Percentiles rank a stretch among this genome's conserved stretches.
phyloP scores from a whole-genome alignment of 106 monocot genomes.

The Iris macrosiphon region DNA sequence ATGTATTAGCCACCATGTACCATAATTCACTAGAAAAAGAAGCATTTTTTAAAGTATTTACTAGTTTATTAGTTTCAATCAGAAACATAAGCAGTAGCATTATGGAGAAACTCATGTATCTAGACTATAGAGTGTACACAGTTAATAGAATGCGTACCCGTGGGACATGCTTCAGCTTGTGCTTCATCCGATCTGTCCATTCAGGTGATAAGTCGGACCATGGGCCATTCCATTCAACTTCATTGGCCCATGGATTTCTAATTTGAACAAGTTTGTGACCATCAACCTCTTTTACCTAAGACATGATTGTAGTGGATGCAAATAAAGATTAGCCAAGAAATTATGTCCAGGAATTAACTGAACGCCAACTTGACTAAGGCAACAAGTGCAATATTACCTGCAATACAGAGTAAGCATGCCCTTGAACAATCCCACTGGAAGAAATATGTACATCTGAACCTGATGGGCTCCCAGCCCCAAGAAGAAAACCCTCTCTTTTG shows the following conservation, averaged over 20 bases:
- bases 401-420: slow-evolving; percentile 95
- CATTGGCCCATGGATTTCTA: slow-evolving; percentile 98
- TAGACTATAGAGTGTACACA: too few relatives aligned
- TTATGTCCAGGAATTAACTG: too few relatives aligned
- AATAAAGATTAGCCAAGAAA: neutral
- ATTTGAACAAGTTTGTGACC: slow-evolving; percentile 98
- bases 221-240: slow-evolving; percentile 99
- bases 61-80: too few relatives aligned
- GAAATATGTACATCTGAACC: slow-evolving; percentile 94
- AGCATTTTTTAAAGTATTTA: too few relatives aligned
- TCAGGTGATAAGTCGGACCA: slow-evolving; percentile 97
- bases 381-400: slow-evolving; percentile 50
- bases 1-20: too few relatives aligned
- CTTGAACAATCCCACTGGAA: slow-evolving; percentile 96
- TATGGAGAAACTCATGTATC: too few relatives aligned
- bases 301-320: neutral
- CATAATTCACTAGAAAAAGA: too few relatives aligned
- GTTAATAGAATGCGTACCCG: slow-evolving; percentile 62
- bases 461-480: slow-evolving; percentile 97
- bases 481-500: slow-evolving; percentile 89
- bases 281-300: slow-evolving; percentile 92
- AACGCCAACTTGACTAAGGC: too few relatives aligned
- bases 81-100: too few relatives aligned
- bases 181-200: slow-evolving; percentile 97
- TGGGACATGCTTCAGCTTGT: slow-evolving; percentile 90